Evolutionary conservation across 805 yeast species (phyloP), one percentile per base, ranked within the genome.

Genomic region (Ogataea neopini): DNA sequence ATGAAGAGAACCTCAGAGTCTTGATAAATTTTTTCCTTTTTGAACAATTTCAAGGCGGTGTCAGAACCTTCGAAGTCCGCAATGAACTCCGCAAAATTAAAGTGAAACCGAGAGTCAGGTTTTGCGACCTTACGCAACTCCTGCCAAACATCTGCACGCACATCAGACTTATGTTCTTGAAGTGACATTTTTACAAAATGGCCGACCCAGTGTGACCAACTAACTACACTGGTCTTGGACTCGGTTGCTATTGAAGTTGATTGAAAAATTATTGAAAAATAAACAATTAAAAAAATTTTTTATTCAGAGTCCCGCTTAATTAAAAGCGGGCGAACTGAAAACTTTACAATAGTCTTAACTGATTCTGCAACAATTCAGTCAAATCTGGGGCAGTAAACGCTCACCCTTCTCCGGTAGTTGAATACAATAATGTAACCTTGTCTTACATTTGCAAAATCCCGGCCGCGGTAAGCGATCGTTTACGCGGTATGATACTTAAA

Each of bases 1-100:
- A 63, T 59, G 37, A 63, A 63, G 8, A 61, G 36, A 3, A 54
- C 48, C 18, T 54, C 38, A 10, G 58, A 42, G 2, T 48, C 23
- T 17, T 33, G 42, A 26, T 53, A 61, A 33, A 47, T 44, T 1
- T 30, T 34, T 34, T 58, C 56, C 13, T 42, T 17, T 29, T 47
- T 43, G 25, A 62, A 53, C 30, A 49, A 37, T 10, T 44, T 32
- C 2, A 62, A 57, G 8, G 67, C 61, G 18, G 47, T 37, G 7
- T 51, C 46, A 14, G 67, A 62, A 26, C 65, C 67, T 39, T 61
- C 54, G 44, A 62, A 63, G 43, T 63, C 68, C 2, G 68, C 68
- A 20, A 63, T 63, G 40, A 62, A 63, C 45, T 63, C 67, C 11
- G 65, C 62, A 54, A 63, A 63, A 39, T 62, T 51, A 45, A 39